A percentile compares a stretch with the other conserved stretches of the same genome.
Conservation (phyloP, 2,329 filamentous ascomycete species). For the Cadophora gregata region DNA sequence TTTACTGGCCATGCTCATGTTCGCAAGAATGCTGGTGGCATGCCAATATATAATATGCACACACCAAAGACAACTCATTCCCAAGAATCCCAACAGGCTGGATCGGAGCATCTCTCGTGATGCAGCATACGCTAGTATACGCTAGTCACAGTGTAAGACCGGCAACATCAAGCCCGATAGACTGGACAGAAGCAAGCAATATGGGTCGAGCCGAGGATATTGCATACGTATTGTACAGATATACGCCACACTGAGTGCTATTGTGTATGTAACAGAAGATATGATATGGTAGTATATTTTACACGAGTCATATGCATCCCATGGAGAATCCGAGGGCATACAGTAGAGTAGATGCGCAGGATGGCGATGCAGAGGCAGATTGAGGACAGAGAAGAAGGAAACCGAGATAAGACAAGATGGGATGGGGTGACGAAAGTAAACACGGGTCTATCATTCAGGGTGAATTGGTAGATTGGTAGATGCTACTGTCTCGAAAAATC, state of each 20-base stretch:
- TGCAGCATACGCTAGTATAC: not conserved
- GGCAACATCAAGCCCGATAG: not conserved
- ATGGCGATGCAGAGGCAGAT: not conserved
- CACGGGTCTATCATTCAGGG: not conserved
- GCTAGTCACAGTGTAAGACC: too few relatives aligned
- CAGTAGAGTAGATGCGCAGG: not conserved
- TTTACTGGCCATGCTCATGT: not conserved
- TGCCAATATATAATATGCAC: too few relatives aligned
- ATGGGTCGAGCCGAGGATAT: not conserved
- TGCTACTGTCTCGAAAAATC: not conserved
- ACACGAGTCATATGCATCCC: not conserved
- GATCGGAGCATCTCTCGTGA: not conserved
- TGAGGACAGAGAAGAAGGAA: not conserved
- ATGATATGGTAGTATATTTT: not conserved
- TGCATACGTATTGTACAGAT: not conserved
- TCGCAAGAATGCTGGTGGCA: not conserved
- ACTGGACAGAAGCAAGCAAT: not conserved
- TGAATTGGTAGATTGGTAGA: not conserved
- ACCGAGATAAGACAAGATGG: not conserved
- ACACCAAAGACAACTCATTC: not conserved
- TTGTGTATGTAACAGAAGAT: not conserved
- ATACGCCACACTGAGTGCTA: not conserved
- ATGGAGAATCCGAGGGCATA: not conserved
- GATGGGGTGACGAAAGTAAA: not conserved
- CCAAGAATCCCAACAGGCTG: not conserved